Base-by-base conservation (phyloP, 768 basidiomycete genomes). In the Chalciporus chontae region DNA sequence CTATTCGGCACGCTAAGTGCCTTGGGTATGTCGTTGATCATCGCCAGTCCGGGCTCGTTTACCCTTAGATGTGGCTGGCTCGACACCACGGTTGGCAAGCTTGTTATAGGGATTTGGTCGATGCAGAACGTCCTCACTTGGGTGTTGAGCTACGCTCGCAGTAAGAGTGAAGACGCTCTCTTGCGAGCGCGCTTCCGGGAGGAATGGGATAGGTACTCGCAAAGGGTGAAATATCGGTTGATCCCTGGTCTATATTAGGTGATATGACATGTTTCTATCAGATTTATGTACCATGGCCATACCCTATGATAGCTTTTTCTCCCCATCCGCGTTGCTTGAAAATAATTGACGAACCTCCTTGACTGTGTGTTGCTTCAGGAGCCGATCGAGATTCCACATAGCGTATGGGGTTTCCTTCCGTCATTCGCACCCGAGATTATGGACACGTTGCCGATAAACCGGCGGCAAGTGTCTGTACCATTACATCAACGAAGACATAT, bases 11-110 rank as follows among this genome's bases (percentile, higher is more conserved):
- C 15, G 2, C 18, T 76, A 3, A 53, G 61, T 7, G 50, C 53
- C n/a, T 5, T 59, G 0, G 70, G 72, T 0, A 53, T 67, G 45
- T 59, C 70, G n/a, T 45, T 72, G 19, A 57, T 64, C 19, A 63
- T 68, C 36, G 60, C 56, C 9, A 64, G 65, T 34, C 62, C 57
- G 0, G 71, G 68, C 3, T 70, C 71, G 31, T 66, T 61, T 27
- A 27, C 44, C 15, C 47, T 37, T 0, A 24, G 29, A 2, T 68
- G 67, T 40, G 65, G 65, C 1, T 69, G 67, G 65, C 61, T 66
- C 18, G 47, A 42, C 3, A 67, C 62, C 13, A 8, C 37, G 21
- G 5, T 48, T 1, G 65, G 65, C 2, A 41, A 43, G 39, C 0
- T 47, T 0, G 29, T 69, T 11, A 42, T 65, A 8, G 64, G 61